Conservation (phyloP, 257 asterid genomes). For the Penstemon davidsonii region DNA sequence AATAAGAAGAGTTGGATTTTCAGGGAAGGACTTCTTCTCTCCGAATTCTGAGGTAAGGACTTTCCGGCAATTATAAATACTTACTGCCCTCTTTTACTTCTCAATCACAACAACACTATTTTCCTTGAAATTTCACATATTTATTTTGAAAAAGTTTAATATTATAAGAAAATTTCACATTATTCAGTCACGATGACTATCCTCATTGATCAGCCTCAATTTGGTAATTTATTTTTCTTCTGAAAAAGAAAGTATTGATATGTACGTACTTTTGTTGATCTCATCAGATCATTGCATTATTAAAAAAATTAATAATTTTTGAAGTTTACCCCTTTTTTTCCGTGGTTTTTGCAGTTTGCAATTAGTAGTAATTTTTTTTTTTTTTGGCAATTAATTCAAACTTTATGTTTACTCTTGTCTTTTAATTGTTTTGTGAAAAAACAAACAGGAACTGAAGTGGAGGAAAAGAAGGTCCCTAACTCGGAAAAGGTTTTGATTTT, state of each 20-base stretch:
- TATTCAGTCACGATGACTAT: slow-evolving; percentile 56
- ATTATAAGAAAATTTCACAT: not conserved
- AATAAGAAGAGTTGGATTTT: slow-evolving; percentile 32
- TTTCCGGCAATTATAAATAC: slow-evolving; percentile 84
- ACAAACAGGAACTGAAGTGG: slow-evolving; percentile 50
- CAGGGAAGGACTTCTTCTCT: slow-evolving; percentile 64
- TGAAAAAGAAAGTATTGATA: too few relatives aligned
- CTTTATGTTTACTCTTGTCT: not conserved
- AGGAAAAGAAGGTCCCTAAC: slow-evolving; percentile 34
- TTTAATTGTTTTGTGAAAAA: not conserved
- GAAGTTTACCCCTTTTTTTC: not conserved
- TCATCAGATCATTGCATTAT: not conserved
- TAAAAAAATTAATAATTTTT: too few relatives aligned
- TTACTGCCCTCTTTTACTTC: slow-evolving; percentile 33
- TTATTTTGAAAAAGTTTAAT: not conserved
- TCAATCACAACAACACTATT: slow-evolving; percentile 23
- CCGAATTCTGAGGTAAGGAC: slow-evolving; percentile 92
- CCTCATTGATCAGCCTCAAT: slow-evolving; percentile 44
- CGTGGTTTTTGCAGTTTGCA: not conserved
- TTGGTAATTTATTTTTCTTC: slow-evolving; percentile 41
- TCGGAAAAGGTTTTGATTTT: slow-evolving; percentile 43
- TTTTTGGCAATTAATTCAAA: not conserved
- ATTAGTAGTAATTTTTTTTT: not conserved
- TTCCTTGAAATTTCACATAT: not conserved
- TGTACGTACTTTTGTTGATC: not conserved